These are phyloP conservation scores for Cyberlindnera bimundalis DNA, from an alignment of 805 yeast genomes.

Conservation along the genomic window DNA sequence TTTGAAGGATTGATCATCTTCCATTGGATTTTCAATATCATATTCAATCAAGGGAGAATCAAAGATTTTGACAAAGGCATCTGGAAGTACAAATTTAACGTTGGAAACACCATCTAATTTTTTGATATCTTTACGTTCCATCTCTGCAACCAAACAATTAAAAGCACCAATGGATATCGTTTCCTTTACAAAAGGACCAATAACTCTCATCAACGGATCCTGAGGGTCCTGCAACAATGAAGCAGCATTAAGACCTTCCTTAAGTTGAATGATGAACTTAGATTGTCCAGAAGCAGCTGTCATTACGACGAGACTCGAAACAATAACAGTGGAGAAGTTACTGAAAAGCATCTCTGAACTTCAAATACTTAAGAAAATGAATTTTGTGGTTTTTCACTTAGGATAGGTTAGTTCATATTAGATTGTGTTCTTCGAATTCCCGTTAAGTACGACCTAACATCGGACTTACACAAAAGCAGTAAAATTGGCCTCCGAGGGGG, in stretches of 20 bases:
- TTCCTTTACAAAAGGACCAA: constrained; percentile 8
- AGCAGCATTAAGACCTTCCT: constrained; percentile 9
- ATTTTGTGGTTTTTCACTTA: no score
- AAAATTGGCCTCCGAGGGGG: no score
- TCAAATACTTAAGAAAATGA: no score
- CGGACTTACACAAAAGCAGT: no score
- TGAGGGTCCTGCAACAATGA: constrained; percentile 2
- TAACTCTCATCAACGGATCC: constrained; percentile 2
- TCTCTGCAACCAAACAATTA: constrained; percentile 12
- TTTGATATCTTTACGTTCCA: not conserved
- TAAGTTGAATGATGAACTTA: constrained; percentile 10
- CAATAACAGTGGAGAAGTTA: no score
- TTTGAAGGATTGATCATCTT: constrained; percentile 1
- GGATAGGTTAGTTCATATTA: no score
- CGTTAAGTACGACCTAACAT: no score
- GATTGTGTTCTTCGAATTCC: no score
- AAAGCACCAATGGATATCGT: constrained; percentile 10
- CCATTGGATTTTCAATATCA: no score
- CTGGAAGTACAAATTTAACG: constrained; percentile 5
- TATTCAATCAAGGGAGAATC: not conserved
- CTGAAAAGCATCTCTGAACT: no score
- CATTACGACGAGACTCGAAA: no score
- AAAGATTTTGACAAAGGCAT: constrained; percentile 3
- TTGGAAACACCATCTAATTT: not conserved
- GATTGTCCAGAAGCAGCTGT: no score